A percentile compares a stretch with the other conserved stretches of the same genome.
These are phyloP conservation scores for Coccinonectria pachysandricola DNA, from an alignment of 2,329 filamentous ascomycete species.

Conservation along the genomic window DNA sequence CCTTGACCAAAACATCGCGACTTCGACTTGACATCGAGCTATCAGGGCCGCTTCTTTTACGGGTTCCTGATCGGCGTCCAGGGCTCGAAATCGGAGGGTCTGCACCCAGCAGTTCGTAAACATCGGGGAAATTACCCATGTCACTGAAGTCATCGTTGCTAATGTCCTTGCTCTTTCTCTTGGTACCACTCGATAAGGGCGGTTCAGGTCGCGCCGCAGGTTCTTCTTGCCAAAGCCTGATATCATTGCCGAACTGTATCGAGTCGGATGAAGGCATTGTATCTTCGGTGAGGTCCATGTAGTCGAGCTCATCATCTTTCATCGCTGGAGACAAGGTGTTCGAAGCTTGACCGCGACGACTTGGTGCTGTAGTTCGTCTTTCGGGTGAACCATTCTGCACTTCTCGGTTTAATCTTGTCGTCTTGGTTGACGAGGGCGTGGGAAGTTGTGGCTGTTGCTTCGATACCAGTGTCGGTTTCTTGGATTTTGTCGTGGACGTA, in stretches of 20 bases:
- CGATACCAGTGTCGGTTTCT: conserved; percentile 33
- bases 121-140: conserved; percentile 42
- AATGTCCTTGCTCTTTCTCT: conserved; percentile 42
- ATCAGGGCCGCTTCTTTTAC: conserved; percentile 10
- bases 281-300: conserved; percentile 32
- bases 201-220: conserved; percentile 29
- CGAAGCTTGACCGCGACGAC: too few relatives aligned
- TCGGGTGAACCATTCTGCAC: too few relatives aligned
- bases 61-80: conserved; percentile 12
- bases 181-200: conserved; percentile 32
- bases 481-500: conserved; percentile 32
- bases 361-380: too few relatives aligned
- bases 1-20: conserved; percentile 6
- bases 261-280: conserved; percentile 25
- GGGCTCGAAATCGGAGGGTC: conserved; percentile 28
- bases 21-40: conserved; percentile 11
- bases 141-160: conserved; percentile 25
- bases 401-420: too few relatives aligned
- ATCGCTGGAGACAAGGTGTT: too few relatives aligned
- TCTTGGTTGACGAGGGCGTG: too few relatives aligned
- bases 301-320: conserved; percentile 26
- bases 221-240: conserved; percentile 34
- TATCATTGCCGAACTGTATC: conserved; percentile 25
- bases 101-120: conserved; percentile 37
- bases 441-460: conserved; percentile 24